Conservation (phyloP, 768 basidiomycete genomes). For the Boletus rubescentipes region DNA sequence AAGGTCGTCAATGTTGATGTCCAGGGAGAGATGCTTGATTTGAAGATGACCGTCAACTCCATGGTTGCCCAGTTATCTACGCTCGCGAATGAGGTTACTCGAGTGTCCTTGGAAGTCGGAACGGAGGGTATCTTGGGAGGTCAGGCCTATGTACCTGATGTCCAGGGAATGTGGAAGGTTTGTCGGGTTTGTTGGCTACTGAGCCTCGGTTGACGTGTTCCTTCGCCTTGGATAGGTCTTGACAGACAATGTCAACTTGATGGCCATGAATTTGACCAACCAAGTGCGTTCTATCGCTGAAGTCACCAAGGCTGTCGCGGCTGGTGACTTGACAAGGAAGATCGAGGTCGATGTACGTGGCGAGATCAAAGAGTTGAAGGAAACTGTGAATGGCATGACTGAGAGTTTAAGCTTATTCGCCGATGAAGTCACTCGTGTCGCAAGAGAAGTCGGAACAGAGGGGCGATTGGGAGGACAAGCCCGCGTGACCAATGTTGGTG, state of each 20-base stretch:
- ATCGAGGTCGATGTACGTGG: constrained; percentile 90
- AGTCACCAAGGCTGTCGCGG: constrained; percentile 94
- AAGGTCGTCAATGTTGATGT: constrained; percentile 90
- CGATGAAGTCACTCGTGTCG: constrained; percentile 82
- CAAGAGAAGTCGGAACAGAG: constrained; percentile 96
- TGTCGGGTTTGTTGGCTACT: constrained; percentile 13
- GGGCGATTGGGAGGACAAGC: constrained; percentile 94
- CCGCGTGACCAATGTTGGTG: constrained; percentile 89
- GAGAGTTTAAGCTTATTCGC: constrained; percentile 82
- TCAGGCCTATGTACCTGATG: constrained; percentile 88
- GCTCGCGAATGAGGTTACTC: constrained; percentile 80
- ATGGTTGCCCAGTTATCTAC: constrained; percentile 76
- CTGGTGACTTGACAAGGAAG: constrained; percentile 91
- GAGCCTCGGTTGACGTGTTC: constrained; percentile 8
- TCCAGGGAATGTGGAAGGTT: constrained; percentile 94
- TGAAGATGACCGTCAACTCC: constrained; percentile 77
- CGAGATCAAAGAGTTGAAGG: constrained; percentile 86
- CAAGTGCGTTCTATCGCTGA: constrained; percentile 89
- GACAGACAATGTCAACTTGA: constrained; percentile 83
- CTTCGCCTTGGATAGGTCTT: constrained; percentile 38
- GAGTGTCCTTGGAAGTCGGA: constrained; percentile 90
- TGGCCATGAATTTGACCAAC: constrained; percentile 89
- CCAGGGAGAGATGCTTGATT: constrained; percentile 89
- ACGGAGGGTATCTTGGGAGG: constrained; percentile 93
- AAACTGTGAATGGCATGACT: constrained; percentile 96